Base-by-base conservation (phyloP, 106 monocot species). In the Phalaenopsis aphrodite region DNA sequence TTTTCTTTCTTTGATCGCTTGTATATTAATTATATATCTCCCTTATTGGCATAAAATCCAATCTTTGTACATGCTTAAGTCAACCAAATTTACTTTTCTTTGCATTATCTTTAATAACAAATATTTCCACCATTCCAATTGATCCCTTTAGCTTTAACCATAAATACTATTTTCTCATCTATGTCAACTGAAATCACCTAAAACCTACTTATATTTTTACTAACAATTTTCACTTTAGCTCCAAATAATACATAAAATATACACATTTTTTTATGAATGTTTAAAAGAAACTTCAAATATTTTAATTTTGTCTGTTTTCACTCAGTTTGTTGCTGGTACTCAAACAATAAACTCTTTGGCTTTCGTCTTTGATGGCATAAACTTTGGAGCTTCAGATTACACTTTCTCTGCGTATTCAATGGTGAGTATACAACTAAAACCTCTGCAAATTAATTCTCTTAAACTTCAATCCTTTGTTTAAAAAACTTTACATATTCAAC, bases 381-480 rank as follows among this genome's bases (percentile, higher is more conserved):
- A 91, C 80, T 91, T 86, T 65, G 91, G 91, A 80, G 88, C 91
- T 83, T 91, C 91, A 42, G 91, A 91, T 72, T 91, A 91, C 47
- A 84, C 86, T 8, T 91, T 78, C 24, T 75, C 91, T 41, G 91
- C 88, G 2, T 91, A 91, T 72, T 91, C 91, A 1, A 91, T 91
- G 91, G 91, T 77, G 83, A 79, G 78, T n/a, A 42, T 1, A 15
- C 45, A 3, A 11, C 10, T 8, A 65, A 61, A 79, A 76, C 52
- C 2, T 48, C 19, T 49, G 18, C 21, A 76, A 48, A 14, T 76
- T 30, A 48, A 14, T 76, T 30, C 12, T 49, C 17, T 74, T 19
- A 30, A 30, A 11, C 7, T 45, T 45, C 8, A 6, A 24, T 76
- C 49, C 49, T 45, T 55, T 55, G 24, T 18, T 18, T 15, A 38